These are phyloP conservation scores for Emmonsiellopsis sp. DNA, from an alignment of 2,329 filamentous ascomycete species.

Conservation along the genomic window DNA sequence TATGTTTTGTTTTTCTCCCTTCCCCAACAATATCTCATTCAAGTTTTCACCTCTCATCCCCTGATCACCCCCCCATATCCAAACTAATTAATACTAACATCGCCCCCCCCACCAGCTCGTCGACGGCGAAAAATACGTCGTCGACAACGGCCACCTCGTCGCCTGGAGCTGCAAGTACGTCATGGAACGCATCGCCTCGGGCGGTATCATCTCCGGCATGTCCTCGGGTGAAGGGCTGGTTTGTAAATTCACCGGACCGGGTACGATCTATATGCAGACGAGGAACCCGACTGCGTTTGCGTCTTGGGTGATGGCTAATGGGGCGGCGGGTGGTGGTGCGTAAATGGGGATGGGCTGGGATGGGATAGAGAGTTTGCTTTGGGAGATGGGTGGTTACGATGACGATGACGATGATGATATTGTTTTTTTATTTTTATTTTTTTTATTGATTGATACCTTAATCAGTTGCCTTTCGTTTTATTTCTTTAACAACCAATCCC, in stretches of 20 bases:
- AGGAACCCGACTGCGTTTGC: constrained; percentile 64
- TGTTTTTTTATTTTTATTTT: not conserved
- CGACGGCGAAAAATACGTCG: constrained; percentile 74
- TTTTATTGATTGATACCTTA: not conserved
- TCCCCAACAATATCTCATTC: not conserved
- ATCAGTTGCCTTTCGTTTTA: too few relatives aligned
- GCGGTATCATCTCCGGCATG: constrained; percentile 83
- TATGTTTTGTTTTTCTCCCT: constrained; percentile 37
- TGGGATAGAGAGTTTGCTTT: not conserved
- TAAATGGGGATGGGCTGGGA: not conserved
- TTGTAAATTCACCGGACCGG: constrained; percentile 86
- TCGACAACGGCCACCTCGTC: constrained; percentile 87
- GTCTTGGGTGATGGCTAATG: constrained; percentile 34
- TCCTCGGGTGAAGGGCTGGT: constrained; percentile 79
- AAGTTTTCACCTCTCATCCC: not conserved
- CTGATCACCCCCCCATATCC: too few relatives aligned
- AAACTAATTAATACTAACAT: not conserved
- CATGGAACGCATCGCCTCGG: constrained; percentile 80
- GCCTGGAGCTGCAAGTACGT: constrained; percentile 96
- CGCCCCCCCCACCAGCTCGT: constrained; percentile 21
- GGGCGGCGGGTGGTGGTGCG: not conserved
- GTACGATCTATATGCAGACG: constrained; percentile 87
- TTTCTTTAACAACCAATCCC: too few relatives aligned
- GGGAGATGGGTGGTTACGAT: not conserved
- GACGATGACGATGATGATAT: not conserved